Conservation (phyloP, 768 basidiomycete genomes). For the Russula dissimulans region DNA sequence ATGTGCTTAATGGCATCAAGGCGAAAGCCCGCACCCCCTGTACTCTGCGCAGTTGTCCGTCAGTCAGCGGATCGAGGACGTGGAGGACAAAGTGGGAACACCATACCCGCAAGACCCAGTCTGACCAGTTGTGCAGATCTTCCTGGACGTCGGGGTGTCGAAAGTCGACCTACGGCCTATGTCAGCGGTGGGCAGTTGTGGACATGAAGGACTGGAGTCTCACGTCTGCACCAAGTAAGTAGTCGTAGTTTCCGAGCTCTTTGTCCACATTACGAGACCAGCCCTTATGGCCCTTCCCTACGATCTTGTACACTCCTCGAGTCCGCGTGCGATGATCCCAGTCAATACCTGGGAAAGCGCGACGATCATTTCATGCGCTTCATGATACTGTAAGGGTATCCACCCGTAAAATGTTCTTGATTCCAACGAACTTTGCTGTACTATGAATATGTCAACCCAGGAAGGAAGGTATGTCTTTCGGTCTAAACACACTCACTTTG, state of each 20-base stretch:
- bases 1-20: slow-evolving; percentile 91
- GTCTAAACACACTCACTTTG: slow-evolving; percentile 38
- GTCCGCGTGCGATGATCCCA: slow-evolving; percentile 65
- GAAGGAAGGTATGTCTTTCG: background rate
- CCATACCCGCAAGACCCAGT: slow-evolving; percentile 57
- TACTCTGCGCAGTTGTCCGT: slow-evolving; percentile 38
- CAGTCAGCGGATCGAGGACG: background rate
- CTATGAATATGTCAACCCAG: slow-evolving; percentile 28
- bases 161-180: slow-evolving; percentile 58
- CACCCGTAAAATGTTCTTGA: slow-evolving; percentile 73
- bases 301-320: slow-evolving; percentile 64
- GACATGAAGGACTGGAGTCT: slow-evolving; percentile 19
- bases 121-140: slow-evolving; percentile 69
- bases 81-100: background rate
- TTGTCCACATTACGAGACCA: slow-evolving; percentile 78
- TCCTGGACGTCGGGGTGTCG: slow-evolving; percentile 70
- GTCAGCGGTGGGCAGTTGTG: slow-evolving; percentile 5
- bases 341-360: slow-evolving; percentile 52
- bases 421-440: slow-evolving; percentile 68
- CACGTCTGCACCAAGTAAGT: slow-evolving; percentile 67
- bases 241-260: slow-evolving; percentile 86
- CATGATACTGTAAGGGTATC: background rate
- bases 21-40: slow-evolving; percentile 65
- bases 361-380: background rate
- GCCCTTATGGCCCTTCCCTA: slow-evolving; percentile 53